Evolutionary conservation across 768 basidiomycete species (phyloP).

Genomic region (Termitomyces sp.): DNA sequence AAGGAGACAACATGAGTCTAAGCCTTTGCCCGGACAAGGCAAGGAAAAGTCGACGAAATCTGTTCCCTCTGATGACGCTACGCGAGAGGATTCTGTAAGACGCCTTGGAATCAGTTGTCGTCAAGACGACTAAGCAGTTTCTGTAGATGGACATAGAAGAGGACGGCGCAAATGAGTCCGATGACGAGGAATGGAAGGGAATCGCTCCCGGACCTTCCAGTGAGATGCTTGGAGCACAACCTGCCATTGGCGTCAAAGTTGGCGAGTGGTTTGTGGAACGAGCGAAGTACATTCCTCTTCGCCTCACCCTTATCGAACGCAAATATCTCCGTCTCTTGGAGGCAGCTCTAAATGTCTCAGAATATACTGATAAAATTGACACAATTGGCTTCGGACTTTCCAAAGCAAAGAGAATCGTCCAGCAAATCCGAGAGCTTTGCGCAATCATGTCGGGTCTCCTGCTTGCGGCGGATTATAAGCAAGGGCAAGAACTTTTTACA

Average conservation of each 20-base stretch:
- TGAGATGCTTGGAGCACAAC: conserved; percentile 50
- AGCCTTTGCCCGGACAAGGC: conserved; percentile 32
- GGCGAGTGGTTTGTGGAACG: conserved; percentile 87
- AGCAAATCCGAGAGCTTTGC: conserved; percentile 83
- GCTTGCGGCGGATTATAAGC: conserved; percentile 81
- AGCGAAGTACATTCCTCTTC: conserved; percentile 75
- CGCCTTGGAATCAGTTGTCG: background rate
- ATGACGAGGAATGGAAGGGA: conserved; percentile 41
- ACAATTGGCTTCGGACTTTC: conserved; percentile 72
- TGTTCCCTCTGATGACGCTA: background rate
- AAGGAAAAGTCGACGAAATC: conserved; percentile 23
- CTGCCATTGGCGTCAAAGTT: conserved; percentile 52
- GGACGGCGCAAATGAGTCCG: conserved; percentile 27
- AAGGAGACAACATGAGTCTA: conserved; percentile 58
- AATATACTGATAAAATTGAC: conserved; percentile 90
- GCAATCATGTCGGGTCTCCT: conserved; percentile 83
- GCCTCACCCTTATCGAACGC: conserved; percentile 68
- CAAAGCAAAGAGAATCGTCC: conserved; percentile 83
- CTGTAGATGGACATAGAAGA: conserved; percentile 44
- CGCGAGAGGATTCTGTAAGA: conserved; percentile 8
- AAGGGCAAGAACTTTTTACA: conserved; percentile 80
- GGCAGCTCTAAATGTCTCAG: conserved; percentile 78
- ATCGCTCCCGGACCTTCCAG: conserved; percentile 25
- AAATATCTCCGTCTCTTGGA: conserved; percentile 84
- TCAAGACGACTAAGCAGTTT: background rate